Evolutionary conservation across 2,329 filamentous ascomycete genomes (phyloP).

Genomic region (Leptodontidium sp.): DNA sequence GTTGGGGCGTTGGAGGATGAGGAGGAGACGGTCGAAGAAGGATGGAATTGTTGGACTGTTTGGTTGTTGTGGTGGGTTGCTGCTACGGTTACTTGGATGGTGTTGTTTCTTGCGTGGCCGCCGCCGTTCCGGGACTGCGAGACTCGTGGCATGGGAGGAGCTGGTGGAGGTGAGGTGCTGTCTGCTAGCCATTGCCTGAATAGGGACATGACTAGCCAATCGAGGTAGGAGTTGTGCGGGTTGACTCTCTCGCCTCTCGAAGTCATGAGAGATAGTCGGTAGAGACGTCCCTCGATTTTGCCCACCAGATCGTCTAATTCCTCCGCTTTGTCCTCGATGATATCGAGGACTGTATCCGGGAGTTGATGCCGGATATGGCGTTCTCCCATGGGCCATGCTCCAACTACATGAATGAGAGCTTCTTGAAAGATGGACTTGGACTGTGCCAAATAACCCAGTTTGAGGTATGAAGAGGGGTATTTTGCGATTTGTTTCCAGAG

Average conservation of each 20-base stretch:
- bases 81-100: slow-evolving; percentile 26
- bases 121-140: slow-evolving; percentile 33
- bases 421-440: slow-evolving; percentile 87
- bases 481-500: slow-evolving; percentile 97
- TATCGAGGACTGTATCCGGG: slow-evolving; percentile 79
- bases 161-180: slow-evolving; percentile 78
- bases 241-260: slow-evolving; percentile 82
- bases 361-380: slow-evolving; percentile 76
- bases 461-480: slow-evolving; percentile 91
- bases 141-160: slow-evolving; percentile 53
- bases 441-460: slow-evolving; percentile 84
- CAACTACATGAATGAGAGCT: slow-evolving; percentile 91
- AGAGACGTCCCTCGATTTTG: slow-evolving; percentile 81
- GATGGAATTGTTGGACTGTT: slow-evolving; percentile 25
- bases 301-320: slow-evolving; percentile 86
- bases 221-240: slow-evolving; percentile 81
- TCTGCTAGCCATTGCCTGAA: slow-evolving; percentile 96
- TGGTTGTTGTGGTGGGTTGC: slow-evolving; percentile 38
- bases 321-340: slow-evolving; percentile 95
- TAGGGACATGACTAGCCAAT: slow-evolving; percentile 87
- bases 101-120: slow-evolving; percentile 35
- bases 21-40: slow-evolving; percentile 41
- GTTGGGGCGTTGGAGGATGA: slow-evolving; percentile 46
- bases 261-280: slow-evolving; percentile 79
- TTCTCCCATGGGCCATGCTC: slow-evolving; percentile 87